Percentiles rank a stretch among this genome's conserved stretches.
Evolutionary conservation across 345 rosid species (phyloP).

Genomic region (Populus nigra): DNA sequence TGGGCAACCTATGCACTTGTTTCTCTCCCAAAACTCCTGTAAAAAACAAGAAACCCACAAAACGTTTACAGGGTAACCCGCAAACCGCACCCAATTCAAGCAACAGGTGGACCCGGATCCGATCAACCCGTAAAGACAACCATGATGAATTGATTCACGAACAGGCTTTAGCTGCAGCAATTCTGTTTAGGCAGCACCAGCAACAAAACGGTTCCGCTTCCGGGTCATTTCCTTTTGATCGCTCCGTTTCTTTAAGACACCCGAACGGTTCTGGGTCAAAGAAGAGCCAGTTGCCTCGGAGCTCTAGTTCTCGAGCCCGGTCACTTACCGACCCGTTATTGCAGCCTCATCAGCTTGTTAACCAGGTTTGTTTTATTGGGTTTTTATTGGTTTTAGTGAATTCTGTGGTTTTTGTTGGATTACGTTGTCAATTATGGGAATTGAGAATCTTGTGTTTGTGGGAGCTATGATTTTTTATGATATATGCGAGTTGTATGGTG

Average conservation of each 20-base stretch:
- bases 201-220: conserved; percentile 47
- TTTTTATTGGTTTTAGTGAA: not conserved
- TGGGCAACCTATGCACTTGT: conserved; percentile 37
- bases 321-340: conserved; percentile 84
- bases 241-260: conserved; percentile 68
- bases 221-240: conserved; percentile 59
- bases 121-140: conserved; percentile 60
- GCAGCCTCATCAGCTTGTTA: conserved; percentile 86
- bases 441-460: not conserved
- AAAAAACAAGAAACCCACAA: conserved; percentile 12
- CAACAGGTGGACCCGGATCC: conserved; percentile 43
- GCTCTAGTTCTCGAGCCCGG: conserved; percentile 83
- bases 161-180: conserved; percentile 79
- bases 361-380: conserved; percentile 48
- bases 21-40: conserved; percentile 17
- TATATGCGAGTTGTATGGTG: not conserved
- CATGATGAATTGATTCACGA: conserved; percentile 59
- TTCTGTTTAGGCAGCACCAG: conserved; percentile 59
- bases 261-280: conserved; percentile 52
- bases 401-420: not conserved
- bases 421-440: not conserved
- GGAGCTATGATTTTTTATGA: not conserved
- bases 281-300: conserved; percentile 72
- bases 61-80: conserved; percentile 20
- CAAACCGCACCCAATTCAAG: conserved; percentile 14